Evolutionary conservation across 768 basidiomycete genomes (phyloP), one percentile per base, ranked within the genome.

Genomic region (Rhodotorula sphaerocarpa): DNA sequence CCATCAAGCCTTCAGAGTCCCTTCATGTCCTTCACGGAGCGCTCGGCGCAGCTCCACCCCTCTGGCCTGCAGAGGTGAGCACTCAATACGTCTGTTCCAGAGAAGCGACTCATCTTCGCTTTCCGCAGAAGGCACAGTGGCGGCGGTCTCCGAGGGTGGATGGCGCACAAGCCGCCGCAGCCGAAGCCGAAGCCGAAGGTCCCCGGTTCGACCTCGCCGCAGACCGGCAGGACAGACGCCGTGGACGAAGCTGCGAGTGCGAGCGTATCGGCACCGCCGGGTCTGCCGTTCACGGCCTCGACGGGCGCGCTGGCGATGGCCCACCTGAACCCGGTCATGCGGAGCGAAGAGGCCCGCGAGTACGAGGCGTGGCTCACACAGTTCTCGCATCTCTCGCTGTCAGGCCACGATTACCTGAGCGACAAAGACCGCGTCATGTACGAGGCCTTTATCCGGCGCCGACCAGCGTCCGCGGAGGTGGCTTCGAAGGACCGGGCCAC

Each of bases 341-440:
- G 54, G 3, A 15, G 39, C 3, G 63, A 63, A 14, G 69, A 72
- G 53, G 65, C 63, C 5, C 59, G 59, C 16, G 73, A 74, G 55
- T 74, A 74, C 65, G 63, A 59, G 23, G 56, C 70, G 30, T 73
- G 59, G 50, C 54, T 61, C 12, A 27, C 54, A 14, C 70, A 71
- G 50, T 71, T 70, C 57, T 41, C 42, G 23, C 43, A 58, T 14
- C 55, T 69, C 5, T 59, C 61, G 39, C 58, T 69, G 12, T 57
- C 61, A 9, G 57, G 62, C 47, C 60, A 65, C 27, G 57, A 58
- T 23, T 41, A 51, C 48, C 39, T 69, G 21, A 30, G 31, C 15
- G 68, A 69, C 56, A 69, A 71, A 57, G 67, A 68, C 48, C 44
- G 47, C 31, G 2, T 21, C 23, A 12, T 61, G 56, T 64, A 68